Conservation (phyloP, 2,329 filamentous ascomycete species). For the Aspergillus melleus region DNA sequence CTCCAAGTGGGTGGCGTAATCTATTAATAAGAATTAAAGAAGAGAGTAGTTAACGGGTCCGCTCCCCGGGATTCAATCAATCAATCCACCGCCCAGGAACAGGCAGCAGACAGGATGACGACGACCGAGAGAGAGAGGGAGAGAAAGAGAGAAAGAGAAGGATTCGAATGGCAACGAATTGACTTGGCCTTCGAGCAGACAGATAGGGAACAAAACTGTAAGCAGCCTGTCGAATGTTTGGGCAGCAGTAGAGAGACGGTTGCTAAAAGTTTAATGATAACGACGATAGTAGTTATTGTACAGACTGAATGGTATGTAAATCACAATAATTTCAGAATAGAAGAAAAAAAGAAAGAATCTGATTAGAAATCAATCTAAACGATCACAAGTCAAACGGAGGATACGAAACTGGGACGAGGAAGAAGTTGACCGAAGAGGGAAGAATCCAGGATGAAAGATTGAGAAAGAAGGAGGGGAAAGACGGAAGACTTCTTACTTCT, state of each 20-base stretch:
- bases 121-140: conserved; percentile 14
- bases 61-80: neutral
- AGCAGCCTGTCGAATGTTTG: neutral
- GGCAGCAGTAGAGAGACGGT: neutral
- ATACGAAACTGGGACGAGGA: neutral
- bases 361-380: neutral
- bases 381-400: neutral
- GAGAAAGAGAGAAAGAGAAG: conserved; percentile 14
- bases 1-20: conserved; percentile 21
- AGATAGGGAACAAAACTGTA: too few species aligned
- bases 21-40: conserved; percentile 20
- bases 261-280: too few species aligned
- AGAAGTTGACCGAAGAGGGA: conserved; percentile 13
- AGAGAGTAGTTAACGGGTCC: neutral
- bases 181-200: too few species aligned
- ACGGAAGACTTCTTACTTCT: neutral
- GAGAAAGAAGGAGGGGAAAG: neutral
- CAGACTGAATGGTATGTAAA: neutral
- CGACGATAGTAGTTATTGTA: neutral
- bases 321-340: neutral
- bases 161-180: too few species aligned
- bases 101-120: conserved; percentile 7
- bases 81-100: conserved; percentile 1
- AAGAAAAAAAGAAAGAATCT: neutral
- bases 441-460: conserved; percentile 8